Base-by-base conservation (phyloP, 2,329 filamentous ascomycete genomes). In the Chaetomium globosum region DNA sequence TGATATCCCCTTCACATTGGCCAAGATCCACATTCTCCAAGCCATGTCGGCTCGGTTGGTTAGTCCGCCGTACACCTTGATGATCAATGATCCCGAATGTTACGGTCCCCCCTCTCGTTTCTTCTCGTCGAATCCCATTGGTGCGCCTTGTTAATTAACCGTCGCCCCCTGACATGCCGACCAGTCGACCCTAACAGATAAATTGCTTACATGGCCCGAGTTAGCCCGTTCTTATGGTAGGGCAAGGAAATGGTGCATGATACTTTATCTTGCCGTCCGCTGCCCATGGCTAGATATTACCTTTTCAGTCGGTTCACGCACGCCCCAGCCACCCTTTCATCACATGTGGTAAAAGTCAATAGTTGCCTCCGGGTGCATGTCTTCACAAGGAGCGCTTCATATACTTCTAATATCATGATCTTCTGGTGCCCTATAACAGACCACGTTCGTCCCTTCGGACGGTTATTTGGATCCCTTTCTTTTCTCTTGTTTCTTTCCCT, bases 141-240 rank as follows among this genome's bases (percentile, higher is more conserved):
- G 51, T n/a, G 51, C 51, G 26, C 51, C 30, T 30, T 53, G 13
- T 30, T 53, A 28, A 53, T 53, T 28, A 53, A 3, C 51, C 51
- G 26, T 30, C 51, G 4, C 16, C 13, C 19, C 26, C 19, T 8
- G 6, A 28, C 7, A 19, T 28, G 7, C 16, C 51, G 51, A n/a
- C 51, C 23, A 53, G 13, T 53, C 6, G 16, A 21, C 51, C 9
- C 3, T 19, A 16, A 7, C 16, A 19, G n/a, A 19, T 19, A n/a
- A 13, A 52, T 52, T 52, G 6, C 23, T 19, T 23, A 52, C 5
- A 28, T 26, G 13, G 2, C 2, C 26, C 23, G 2, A 28, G 49
- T 53, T n/a, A 19, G n/a, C 26, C 51, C 51, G 28, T 12, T 19
- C 39, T 19, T 43, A 43, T 43, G 39, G 13, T 7, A 43, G 16